Conservation (phyloP, 2,329 filamentous ascomycete genomes). For the Neofusicoccum parvum region DNA sequence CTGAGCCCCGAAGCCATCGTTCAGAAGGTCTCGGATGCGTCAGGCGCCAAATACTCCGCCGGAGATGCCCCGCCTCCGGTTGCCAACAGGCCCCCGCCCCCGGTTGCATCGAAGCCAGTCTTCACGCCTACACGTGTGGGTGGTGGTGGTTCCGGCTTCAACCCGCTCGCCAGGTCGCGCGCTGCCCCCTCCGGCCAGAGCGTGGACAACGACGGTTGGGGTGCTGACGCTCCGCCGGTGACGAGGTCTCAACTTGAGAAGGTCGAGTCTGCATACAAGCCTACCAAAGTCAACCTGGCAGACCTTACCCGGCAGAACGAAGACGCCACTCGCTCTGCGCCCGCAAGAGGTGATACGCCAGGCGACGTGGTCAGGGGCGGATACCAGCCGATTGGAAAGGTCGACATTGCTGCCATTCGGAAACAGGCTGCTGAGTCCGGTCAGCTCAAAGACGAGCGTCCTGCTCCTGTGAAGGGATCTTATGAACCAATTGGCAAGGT, state of each 20-base stretch:
- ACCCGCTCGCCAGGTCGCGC: constrained; percentile 66
- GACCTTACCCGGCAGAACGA: constrained; percentile 75
- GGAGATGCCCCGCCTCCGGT: constrained; percentile 59
- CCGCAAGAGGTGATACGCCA: constrained; percentile 39
- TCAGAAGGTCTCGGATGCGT: constrained; percentile 91
- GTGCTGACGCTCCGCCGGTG: constrained; percentile 86
- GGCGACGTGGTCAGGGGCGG: constrained; percentile 76
- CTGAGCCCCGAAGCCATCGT: constrained; percentile 85
- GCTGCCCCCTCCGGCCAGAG: constrained; percentile 56
- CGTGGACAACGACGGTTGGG: constrained; percentile 89
- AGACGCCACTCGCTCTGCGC: constrained; percentile 64
- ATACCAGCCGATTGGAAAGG: constrained; percentile 93
- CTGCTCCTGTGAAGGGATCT: constrained; percentile 82
- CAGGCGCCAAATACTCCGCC: constrained; percentile 89
- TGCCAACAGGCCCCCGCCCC: constrained; percentile 61
- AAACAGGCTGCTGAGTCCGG: constrained; percentile 67
- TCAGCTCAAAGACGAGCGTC: constrained; percentile 68
- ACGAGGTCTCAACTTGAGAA: constrained; percentile 87
- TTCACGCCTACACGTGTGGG: constrained; percentile 77
- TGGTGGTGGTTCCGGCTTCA: constrained; percentile 53
- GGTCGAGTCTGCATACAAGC: constrained; percentile 89
- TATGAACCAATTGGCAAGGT: constrained; percentile 97
- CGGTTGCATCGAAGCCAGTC: constrained; percentile 83
- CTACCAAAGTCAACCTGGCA: constrained; percentile 91
- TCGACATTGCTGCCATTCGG: constrained; percentile 93